Evolutionary conservation across 306 rosid species (phyloP).

Genomic region (Ormosia emarginata): DNA sequence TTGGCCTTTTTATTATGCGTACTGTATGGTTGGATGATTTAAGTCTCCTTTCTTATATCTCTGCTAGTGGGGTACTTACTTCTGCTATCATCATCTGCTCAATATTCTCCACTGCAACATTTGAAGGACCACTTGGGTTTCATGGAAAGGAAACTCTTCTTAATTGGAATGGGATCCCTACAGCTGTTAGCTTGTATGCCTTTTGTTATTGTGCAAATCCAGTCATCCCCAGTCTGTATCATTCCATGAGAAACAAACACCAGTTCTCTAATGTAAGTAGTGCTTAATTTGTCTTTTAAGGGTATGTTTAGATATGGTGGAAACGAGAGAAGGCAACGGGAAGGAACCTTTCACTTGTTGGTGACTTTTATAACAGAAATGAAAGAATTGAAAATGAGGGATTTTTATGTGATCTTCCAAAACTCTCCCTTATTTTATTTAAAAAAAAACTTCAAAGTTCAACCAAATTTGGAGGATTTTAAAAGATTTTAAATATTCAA

Average conservation of each 20-base stretch:
- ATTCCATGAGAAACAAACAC: slow-evolving; percentile 64
- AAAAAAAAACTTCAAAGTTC: too few relatives aligned
- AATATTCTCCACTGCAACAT: slow-evolving; percentile 55
- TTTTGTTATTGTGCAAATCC: slow-evolving; percentile 91
- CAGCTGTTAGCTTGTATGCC: slow-evolving; percentile 66
- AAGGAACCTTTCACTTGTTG: too few relatives aligned
- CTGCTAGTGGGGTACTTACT: slow-evolving; percentile 82
- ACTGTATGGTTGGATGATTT: slow-evolving; percentile 72
- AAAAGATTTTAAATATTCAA: too few relatives aligned
- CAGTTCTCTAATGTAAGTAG: slow-evolving; percentile 79
- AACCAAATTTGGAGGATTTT: too few relatives aligned
- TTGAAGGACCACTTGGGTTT: slow-evolving; percentile 57
- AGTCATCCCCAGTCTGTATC: slow-evolving; percentile 75
- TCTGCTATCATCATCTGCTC: slow-evolving; percentile 58
- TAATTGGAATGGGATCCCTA: slow-evolving; percentile 62
- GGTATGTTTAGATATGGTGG: too few relatives aligned
- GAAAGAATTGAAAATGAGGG: too few relatives aligned
- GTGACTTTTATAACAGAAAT: too few relatives aligned
- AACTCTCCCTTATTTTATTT: background rate
- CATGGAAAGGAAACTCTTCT: slow-evolving; percentile 42
- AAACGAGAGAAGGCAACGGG: too few relatives aligned
- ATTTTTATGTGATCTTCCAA: slow-evolving; percentile 14
- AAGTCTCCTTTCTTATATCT: slow-evolving; percentile 67
- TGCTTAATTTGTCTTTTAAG: too few relatives aligned
- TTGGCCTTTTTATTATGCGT: slow-evolving; percentile 57